Evolutionary conservation across 2,329 filamentous ascomycete species (phyloP).

Genomic region (Neofusicoccum ribis): DNA sequence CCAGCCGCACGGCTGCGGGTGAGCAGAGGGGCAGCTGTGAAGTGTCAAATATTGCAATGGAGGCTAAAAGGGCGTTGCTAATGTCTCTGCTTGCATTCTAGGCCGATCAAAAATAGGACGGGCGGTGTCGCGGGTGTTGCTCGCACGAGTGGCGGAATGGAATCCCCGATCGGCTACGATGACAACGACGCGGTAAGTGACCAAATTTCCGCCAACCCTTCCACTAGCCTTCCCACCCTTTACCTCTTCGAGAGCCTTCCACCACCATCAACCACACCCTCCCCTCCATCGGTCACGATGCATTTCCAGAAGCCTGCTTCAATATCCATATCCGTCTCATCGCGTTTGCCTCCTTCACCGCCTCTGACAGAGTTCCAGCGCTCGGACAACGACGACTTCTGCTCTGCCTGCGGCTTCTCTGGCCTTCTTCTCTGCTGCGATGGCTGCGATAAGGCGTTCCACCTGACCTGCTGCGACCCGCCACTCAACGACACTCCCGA

Average conservation of each 20-base stretch:
- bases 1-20: background rate
- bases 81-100: slow-evolving; percentile 40
- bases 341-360: slow-evolving; percentile 29
- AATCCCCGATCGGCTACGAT: slow-evolving; percentile 61
- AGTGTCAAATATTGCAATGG: background rate
- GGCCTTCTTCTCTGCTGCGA: slow-evolving; percentile 92
- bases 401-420: slow-evolving; percentile 78
- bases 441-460: slow-evolving; percentile 85
- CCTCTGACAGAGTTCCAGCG: slow-evolving; percentile 44
- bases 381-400: slow-evolving; percentile 81
- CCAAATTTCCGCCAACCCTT: slow-evolving; percentile 45
- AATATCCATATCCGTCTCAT: slow-evolving; percentile 1
- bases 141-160: slow-evolving; percentile 63
- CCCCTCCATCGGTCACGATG: slow-evolving; percentile 35
- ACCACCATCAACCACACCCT: slow-evolving; percentile 21
- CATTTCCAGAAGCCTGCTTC: slow-evolving; percentile 30
- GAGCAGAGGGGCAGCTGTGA: background rate
- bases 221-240: slow-evolving; percentile 37
- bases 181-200: slow-evolving; percentile 56
- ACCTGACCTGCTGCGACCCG: slow-evolving; percentile 85
- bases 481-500: slow-evolving; percentile 53
- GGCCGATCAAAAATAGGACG: slow-evolving; percentile 74
- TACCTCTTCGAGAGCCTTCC: slow-evolving; percentile 27
- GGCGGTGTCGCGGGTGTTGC: slow-evolving; percentile 69
- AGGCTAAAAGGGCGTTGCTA: background rate